Evolutionary conservation across 306 rosid species (phyloP).

Genomic region (Lathyrus aphaca): DNA sequence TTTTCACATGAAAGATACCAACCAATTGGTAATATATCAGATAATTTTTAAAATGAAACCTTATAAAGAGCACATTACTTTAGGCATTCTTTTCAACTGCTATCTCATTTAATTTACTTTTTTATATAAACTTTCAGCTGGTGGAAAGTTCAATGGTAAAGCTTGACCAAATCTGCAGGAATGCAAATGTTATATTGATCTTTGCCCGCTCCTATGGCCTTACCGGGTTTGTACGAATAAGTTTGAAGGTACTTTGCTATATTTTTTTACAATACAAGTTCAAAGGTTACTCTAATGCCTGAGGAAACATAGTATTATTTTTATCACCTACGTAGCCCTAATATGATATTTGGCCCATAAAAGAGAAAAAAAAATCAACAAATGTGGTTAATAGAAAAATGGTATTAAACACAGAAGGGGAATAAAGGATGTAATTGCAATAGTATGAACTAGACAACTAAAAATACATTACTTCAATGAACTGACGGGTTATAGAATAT

Average conservation of each 20-base stretch:
- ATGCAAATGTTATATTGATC: conserved; percentile 75
- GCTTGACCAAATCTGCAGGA: conserved; percentile 89
- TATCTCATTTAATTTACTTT: conserved; percentile 42
- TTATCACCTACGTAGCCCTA: conserved; percentile 18
- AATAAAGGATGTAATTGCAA: conserved; percentile 32
- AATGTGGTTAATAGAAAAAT: conserved; percentile 20
- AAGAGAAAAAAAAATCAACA: conserved; percentile 17
- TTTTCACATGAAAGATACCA: conserved; percentile 21
- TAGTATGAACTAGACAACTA: conserved; percentile 27
- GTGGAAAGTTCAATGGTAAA: conserved; percentile 83
- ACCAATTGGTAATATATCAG: conserved; percentile 13
- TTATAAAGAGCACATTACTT: conserved; percentile 2
- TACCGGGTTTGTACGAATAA: conserved; percentile 87
- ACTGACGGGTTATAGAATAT: conserved; percentile 13
- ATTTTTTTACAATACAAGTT: conserved; percentile 29
- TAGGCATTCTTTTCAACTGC: conserved; percentile 12
- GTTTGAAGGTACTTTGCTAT: conserved; percentile 70
- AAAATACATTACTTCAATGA: conserved; percentile 22
- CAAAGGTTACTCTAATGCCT: conserved; percentile 9
- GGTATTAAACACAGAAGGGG: conserved; percentile 32
- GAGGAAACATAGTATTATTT: conserved; percentile 21
- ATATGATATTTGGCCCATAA: conserved; percentile 18
- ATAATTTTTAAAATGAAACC: not conserved
- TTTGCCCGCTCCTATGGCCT: conserved; percentile 98
- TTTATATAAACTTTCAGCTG: conserved; percentile 58